Evolutionary conservation across 2,329 filamentous ascomycete genomes (phyloP), one percentile per base, ranked within the genome.

Genomic region (Amphichorda felina): DNA sequence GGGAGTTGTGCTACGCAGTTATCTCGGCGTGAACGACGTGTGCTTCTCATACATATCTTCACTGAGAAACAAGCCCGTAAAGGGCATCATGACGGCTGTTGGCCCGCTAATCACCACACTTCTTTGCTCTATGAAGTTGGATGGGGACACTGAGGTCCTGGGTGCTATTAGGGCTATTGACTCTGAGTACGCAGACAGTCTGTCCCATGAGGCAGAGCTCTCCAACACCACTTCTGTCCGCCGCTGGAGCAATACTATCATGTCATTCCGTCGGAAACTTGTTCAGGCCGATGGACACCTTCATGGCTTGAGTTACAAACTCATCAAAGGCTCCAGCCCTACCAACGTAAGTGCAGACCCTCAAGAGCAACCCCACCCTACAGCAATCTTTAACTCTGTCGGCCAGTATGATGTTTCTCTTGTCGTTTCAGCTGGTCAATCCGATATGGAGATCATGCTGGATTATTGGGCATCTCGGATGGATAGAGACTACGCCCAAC

Each of bases 61-160:
- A 10, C 16, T 37, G 29, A 33, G 35, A 25, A 18, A 37, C 35
- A 25, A 24, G 25, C 35, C 35, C 29, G 9, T 37, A 30, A 33
- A 37, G 24, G 35, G 35, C 17, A 37, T 37, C 29, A 37, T 37
- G 35, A 37, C 35, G 30, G 35, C 35, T 33, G 35, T 37, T 33
- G 35, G 35, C 14, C 35, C 35, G 17, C 30, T 37, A 13, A 37
- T 37, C 24, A 37, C 35, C 22, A 37, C 35, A 19, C 35, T 37
- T 11, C 35, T 37, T 19, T 37, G 35, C 30, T 37, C 35, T 30
- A 33, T 37, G 35, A 37, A 33, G 29, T 24, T 37, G 30, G 30
- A 33, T 9, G 30, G 35, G 24, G 35, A 37, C 10, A 33, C 14
- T 16, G 24, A 27, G 13, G 35, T 37, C 29, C n/a, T 37, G 22